phyloP scores from a whole-genome alignment of 2,329 filamentous ascomycete genomes.

The Penicillium sp. region DNA sequence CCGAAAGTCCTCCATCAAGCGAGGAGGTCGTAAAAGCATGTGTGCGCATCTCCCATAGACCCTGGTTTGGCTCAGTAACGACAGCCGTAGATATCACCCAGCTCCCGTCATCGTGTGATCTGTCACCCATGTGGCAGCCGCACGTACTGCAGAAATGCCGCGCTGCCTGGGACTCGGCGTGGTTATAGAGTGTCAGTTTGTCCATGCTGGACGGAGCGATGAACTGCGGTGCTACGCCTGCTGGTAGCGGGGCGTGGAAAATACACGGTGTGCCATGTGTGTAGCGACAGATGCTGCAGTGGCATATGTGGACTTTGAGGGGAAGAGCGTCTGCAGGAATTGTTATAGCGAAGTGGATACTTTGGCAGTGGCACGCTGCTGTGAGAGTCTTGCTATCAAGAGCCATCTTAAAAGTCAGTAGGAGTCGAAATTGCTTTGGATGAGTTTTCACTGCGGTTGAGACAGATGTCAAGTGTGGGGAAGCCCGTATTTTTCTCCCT shows the following conservation, averaged over 20 bases:
- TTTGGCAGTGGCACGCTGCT: conserved; percentile 21
- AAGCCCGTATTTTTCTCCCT: not conserved
- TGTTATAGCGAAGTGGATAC: conserved; percentile 28
- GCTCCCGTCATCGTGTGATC: not conserved
- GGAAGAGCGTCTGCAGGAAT: conserved; percentile 30
- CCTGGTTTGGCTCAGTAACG: conserved; percentile 16
- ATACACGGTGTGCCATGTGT: conserved; percentile 30
- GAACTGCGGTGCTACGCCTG: conserved; percentile 17
- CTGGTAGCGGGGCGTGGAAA: conserved; percentile 22
- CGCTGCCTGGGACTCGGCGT: conserved; percentile 22
- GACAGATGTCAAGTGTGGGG: not conserved
- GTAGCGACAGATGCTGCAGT: conserved; percentile 39
- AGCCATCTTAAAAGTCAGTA: conserved; percentile 3
- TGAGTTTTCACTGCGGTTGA: too few relatives aligned
- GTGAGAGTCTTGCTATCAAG: conserved; percentile 14
- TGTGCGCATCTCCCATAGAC: conserved; percentile 14
- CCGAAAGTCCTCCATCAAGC: conserved; percentile 14
- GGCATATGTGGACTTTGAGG: conserved; percentile 36
- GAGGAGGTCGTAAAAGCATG: conserved; percentile 18
- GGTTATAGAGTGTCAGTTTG: conserved; percentile 24
- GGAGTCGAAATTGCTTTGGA: not conserved
- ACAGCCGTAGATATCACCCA: conserved; percentile 22
- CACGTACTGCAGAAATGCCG: conserved; percentile 40
- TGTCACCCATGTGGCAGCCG: conserved; percentile 31
- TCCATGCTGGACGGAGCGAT: conserved; percentile 16